Evolutionary conservation across 306 rosid genomes (phyloP).

Genomic region (Myrica gale): DNA sequence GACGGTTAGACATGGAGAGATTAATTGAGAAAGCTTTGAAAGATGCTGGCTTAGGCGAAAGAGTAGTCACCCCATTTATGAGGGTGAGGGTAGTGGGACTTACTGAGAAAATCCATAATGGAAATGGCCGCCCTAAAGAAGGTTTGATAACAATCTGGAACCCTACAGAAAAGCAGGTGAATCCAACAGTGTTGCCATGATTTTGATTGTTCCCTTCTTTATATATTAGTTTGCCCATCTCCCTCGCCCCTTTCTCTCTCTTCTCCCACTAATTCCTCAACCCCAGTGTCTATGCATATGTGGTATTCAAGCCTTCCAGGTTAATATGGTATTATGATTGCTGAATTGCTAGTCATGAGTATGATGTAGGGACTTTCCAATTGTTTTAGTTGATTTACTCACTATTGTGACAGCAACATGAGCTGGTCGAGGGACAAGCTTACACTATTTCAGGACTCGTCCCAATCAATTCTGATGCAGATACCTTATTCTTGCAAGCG

Average conservation of each 20-base stretch:
- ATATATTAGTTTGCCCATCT: background rate
- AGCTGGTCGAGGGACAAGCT: constrained; percentile 83
- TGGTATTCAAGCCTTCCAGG: constrained; percentile 3
- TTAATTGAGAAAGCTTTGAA: constrained; percentile 68
- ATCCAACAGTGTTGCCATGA: constrained; percentile 10
- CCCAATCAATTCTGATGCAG: constrained; percentile 54
- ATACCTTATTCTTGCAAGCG: constrained; percentile 61
- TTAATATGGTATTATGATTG: background rate
- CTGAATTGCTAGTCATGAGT: constrained; percentile 3
- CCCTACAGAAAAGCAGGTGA: constrained; percentile 71
- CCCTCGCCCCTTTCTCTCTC: background rate
- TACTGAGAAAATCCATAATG: constrained; percentile 35
- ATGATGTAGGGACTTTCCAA: constrained; percentile 12
- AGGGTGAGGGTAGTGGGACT: constrained; percentile 79
- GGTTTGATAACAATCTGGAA: constrained; percentile 90
- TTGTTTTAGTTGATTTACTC: constrained; percentile 21
- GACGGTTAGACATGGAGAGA: constrained; percentile 67
- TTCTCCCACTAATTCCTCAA: background rate
- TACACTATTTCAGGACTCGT: constrained; percentile 64
- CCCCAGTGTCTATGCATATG: background rate
- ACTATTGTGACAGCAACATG: constrained; percentile 54
- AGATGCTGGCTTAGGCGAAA: constrained; percentile 60
- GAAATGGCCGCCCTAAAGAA: constrained; percentile 50
- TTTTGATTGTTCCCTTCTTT: background rate
- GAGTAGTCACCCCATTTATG: constrained; percentile 77